A percentile compares a stretch with the other conserved stretches of the same genome.
Evolutionary conservation across 495 filamentous ascomycete genomes (phyloP).

Genomic region (Xylaria bambusicola): DNA sequence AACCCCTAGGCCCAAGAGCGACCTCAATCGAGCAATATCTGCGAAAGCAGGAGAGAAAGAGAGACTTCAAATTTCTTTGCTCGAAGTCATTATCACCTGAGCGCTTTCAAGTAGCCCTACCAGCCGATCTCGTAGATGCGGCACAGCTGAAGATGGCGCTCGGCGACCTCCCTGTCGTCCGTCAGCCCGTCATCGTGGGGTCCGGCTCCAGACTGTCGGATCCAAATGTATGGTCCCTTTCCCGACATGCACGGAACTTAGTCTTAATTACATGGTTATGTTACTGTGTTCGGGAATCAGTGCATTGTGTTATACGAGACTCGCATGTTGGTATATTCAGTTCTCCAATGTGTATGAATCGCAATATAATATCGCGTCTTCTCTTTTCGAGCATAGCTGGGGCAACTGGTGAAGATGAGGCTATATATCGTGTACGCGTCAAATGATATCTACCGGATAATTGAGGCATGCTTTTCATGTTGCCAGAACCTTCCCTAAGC

Average conservation of each 20-base stretch:
- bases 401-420: too few relatives aligned
- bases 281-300: not conserved
- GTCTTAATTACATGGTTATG: not conserved
- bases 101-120: not conserved
- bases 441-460: too few relatives aligned
- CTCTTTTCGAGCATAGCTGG: not conserved
- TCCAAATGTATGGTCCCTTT: conserved; percentile 6
- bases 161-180: not conserved
- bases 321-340: not conserved
- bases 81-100: too few relatives aligned
- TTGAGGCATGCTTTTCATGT: too few relatives aligned
- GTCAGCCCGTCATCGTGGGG: conserved; percentile 11
- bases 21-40: too few relatives aligned
- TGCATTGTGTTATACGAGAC: not conserved
- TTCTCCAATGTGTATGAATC: not conserved
- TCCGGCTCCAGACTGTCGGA: conserved; percentile 13
- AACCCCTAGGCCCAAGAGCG: too few relatives aligned
- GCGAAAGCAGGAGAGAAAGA: too few relatives aligned
- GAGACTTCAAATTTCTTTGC: too few relatives aligned
- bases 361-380: not conserved
- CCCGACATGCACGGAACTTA: conserved; percentile 11
- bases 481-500: too few relatives aligned
- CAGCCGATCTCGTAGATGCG: not conserved
- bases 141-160: not conserved
- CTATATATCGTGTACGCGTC: too few relatives aligned